These are phyloP conservation scores for Amphirosellinia nigrospora DNA, from an alignment of 495 filamentous ascomycete genomes.

Conservation along the genomic window DNA sequence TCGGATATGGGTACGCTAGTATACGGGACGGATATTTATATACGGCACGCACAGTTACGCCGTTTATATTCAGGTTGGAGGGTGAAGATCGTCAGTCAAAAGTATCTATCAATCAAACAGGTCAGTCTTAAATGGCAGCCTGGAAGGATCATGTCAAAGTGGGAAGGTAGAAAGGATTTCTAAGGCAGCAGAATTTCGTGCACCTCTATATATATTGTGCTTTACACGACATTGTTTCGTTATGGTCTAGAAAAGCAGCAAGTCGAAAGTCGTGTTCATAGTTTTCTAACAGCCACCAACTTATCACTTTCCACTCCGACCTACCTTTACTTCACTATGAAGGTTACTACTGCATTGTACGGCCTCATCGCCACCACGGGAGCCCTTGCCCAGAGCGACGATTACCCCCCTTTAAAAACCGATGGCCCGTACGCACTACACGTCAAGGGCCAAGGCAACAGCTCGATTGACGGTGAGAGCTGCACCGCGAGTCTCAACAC, in stretches of 20 bases:
- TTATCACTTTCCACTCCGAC: conserved; percentile 9
- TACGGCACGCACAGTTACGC: conserved; percentile 9
- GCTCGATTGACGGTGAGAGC: conserved; percentile 23
- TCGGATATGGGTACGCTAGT: too few species aligned
- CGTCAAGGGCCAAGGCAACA: conserved; percentile 20
- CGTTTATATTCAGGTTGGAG: too few species aligned
- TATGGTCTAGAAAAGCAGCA: conserved; percentile 14
- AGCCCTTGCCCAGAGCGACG: conserved; percentile 17
- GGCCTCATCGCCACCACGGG: conserved; percentile 18
- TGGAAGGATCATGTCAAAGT: conserved; percentile 21
- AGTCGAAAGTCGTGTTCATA: conserved; percentile 13
- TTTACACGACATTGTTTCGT: conserved; percentile 13
- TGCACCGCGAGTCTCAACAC: conserved; percentile 7
- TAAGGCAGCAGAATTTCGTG: background rate
- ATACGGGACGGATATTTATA: too few species aligned
- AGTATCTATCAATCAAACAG: background rate
- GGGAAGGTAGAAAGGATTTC: background rate
- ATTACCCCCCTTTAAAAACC: conserved; percentile 16
- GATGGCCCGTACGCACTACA: conserved; percentile 18
- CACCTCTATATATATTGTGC: conserved; percentile 17
- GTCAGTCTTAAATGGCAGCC: conserved; percentile 18
- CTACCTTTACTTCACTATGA: conserved; percentile 11
- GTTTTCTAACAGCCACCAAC: conserved; percentile 16
- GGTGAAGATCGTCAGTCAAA: conserved; percentile 13
- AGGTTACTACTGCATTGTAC: conserved; percentile 10